Conservation (phyloP, 2,329 filamentous ascomycete species). For the Neurospora crassa region DNA sequence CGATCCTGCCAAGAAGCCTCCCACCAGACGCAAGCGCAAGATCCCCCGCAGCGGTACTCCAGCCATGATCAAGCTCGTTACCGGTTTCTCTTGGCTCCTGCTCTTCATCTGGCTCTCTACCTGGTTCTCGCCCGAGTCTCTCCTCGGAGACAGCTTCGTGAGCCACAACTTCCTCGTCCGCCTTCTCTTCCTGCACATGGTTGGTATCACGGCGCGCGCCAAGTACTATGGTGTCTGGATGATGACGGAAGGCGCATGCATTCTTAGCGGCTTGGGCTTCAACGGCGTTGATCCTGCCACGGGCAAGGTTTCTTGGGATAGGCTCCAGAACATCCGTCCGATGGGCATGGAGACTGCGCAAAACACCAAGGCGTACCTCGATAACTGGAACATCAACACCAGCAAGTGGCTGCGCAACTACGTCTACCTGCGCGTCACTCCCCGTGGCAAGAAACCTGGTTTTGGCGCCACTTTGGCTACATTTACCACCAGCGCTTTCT, state of each 20-base stretch:
- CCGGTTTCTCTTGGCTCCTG: slow-evolving; percentile 70
- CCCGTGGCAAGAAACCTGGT: slow-evolving; percentile 89
- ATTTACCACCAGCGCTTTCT: slow-evolving; percentile 88
- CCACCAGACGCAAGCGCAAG: slow-evolving; percentile 79
- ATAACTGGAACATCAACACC: slow-evolving; percentile 97
- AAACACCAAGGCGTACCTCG: slow-evolving; percentile 86
- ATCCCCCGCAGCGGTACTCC: slow-evolving; percentile 87
- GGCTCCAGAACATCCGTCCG: slow-evolving; percentile 81
- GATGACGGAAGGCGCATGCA: slow-evolving; percentile 87
- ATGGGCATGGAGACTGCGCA: slow-evolving; percentile 81
- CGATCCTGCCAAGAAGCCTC: slow-evolving; percentile 78
- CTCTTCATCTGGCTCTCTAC: slow-evolving; percentile 64
- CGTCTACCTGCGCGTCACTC: slow-evolving; percentile 88
- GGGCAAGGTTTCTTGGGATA: slow-evolving; percentile 80
- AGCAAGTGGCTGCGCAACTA: slow-evolving; percentile 96
- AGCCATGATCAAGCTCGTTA: slow-evolving; percentile 64
- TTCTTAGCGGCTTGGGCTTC: slow-evolving; percentile 86
- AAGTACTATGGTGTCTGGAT: slow-evolving; percentile 98
- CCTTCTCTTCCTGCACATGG: slow-evolving; percentile 72
- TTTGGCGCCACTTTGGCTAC: slow-evolving; percentile 92
- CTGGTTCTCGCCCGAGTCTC: slow-evolving; percentile 53
- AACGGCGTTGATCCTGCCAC: slow-evolving; percentile 82
- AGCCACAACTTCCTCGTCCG: slow-evolving; percentile 60
- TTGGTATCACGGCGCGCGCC: slow-evolving; percentile 69
- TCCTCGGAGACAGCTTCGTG: slow-evolving; percentile 58